Conservation (phyloP, 2,329 filamentous ascomycete genomes). For the Trichoderma sp. region DNA sequence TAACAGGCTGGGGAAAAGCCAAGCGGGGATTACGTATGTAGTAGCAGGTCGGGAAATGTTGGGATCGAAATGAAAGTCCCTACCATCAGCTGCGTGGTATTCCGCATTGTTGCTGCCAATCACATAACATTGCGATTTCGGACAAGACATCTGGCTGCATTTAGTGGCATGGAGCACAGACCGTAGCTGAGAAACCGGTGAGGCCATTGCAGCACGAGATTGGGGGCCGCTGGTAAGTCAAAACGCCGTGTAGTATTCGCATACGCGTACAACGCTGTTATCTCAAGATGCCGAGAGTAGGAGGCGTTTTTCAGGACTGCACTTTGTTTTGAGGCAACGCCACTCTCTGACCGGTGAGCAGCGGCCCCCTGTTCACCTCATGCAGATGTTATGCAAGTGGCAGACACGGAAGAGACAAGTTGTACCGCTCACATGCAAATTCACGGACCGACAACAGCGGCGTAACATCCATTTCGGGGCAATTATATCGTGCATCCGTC, state of each 20-base stretch:
- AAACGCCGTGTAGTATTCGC: background rate
- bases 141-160: background rate
- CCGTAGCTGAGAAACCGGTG: constrained; percentile 18
- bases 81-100: background rate
- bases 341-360: background rate
- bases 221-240: background rate
- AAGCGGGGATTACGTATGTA: background rate
- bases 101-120: background rate
- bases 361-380: background rate
- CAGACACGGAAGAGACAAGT: background rate
- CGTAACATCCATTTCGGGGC: constrained; percentile 3
- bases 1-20: background rate
- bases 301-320: background rate
- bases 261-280: background rate
- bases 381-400: constrained; percentile 2
- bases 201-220: constrained; percentile 6
- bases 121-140: background rate
- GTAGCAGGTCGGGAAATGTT: background rate
- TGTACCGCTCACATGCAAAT: too few relatives aligned
- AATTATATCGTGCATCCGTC: constrained; percentile 3
- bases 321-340: background rate
- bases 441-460: background rate
- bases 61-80: background rate
- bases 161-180: constrained; percentile 18
- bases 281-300: background rate